These are phyloP conservation scores for Saccharomyces pastorianus DNA, from an alignment of 1,139 yeast genomes.

Conservation along the genomic window DNA sequence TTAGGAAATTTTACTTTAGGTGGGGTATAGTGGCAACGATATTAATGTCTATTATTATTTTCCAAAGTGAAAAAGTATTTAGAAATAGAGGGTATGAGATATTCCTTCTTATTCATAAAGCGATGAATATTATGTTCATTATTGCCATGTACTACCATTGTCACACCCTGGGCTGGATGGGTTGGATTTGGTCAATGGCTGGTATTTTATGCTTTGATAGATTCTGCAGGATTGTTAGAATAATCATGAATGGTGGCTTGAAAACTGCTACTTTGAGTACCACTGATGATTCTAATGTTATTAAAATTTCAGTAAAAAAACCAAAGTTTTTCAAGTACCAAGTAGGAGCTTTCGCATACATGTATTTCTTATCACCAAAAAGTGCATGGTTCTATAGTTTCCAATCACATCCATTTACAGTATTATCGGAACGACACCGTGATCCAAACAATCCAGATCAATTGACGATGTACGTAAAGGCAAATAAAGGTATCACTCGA, in stretches of 20 bases:
- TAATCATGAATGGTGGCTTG: slow-evolving; percentile 35
- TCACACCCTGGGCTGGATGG: slow-evolving; percentile 37
- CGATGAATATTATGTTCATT: slow-evolving; percentile 33
- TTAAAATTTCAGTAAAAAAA: slow-evolving; percentile 34
- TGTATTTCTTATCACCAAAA: slow-evolving; percentile 44
- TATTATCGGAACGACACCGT: slow-evolving; percentile 31
- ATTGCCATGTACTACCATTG: slow-evolving; percentile 38
- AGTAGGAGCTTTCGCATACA: slow-evolving; percentile 60
- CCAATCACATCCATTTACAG: slow-evolving; percentile 67
- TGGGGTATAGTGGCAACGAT: slow-evolving; percentile 46
- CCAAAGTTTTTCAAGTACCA: slow-evolving; percentile 39
- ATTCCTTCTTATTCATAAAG: slow-evolving; percentile 35
- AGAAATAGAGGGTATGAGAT: slow-evolving; percentile 42
- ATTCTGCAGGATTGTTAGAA: slow-evolving; percentile 31
- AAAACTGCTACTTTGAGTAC: slow-evolving; percentile 30
- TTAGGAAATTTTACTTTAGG: slow-evolving; percentile 30
- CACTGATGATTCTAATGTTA: slow-evolving; percentile 35
- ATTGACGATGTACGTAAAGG: slow-evolving; percentile 39
- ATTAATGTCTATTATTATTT: slow-evolving; percentile 36
- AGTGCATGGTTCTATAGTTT: slow-evolving; percentile 41
- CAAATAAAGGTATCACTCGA: slow-evolving; percentile 41
- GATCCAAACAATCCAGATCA: slow-evolving; percentile 32
- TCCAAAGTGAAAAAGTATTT: slow-evolving; percentile 39
- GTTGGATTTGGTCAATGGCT: slow-evolving; percentile 38
- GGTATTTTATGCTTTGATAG: slow-evolving; percentile 37